phyloP scores from a whole-genome alignment of 148 eudicot species.

The Cornus controversa region DNA sequence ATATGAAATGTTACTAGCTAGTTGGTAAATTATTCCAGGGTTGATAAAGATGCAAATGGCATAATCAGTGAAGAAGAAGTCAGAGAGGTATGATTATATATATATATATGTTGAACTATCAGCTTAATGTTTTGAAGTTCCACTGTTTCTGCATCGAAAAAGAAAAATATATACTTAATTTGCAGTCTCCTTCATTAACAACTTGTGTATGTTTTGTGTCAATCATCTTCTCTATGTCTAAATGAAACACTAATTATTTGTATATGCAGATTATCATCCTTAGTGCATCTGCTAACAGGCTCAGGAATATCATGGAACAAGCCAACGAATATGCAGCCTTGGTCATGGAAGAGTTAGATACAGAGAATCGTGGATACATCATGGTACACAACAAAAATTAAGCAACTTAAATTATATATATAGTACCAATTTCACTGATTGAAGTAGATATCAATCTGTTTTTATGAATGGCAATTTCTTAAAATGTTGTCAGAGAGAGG shows the following conservation, averaged over 20 bases:
- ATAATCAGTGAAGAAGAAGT: slow-evolving; percentile 40
- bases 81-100: slow-evolving; percentile 32
- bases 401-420: neutral
- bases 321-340: slow-evolving; percentile 55
- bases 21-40: too few relatives aligned
- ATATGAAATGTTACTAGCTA: neutral
- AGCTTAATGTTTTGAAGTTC: too few relatives aligned
- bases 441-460: too few relatives aligned
- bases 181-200: too few relatives aligned
- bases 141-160: too few relatives aligned
- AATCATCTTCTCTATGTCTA: too few relatives aligned
- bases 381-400: slow-evolving; percentile 17
- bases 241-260: too few relatives aligned
- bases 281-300: slow-evolving; percentile 55
- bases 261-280: slow-evolving; percentile 44
- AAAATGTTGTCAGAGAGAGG: slow-evolving; percentile 22
- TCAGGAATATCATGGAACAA: slow-evolving; percentile 49
- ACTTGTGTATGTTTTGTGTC: too few relatives aligned
- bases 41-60: slow-evolving; percentile 43
- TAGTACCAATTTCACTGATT: too few relatives aligned
- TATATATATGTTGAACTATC: neutral
- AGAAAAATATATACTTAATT: too few relatives aligned
- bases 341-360: slow-evolving; percentile 62
- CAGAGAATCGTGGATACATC: too few relatives aligned
- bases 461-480: too few relatives aligned